These are phyloP conservation scores for Isatis tinctoria DNA, from an alignment of 345 rosid species.

Conservation along the genomic window DNA sequence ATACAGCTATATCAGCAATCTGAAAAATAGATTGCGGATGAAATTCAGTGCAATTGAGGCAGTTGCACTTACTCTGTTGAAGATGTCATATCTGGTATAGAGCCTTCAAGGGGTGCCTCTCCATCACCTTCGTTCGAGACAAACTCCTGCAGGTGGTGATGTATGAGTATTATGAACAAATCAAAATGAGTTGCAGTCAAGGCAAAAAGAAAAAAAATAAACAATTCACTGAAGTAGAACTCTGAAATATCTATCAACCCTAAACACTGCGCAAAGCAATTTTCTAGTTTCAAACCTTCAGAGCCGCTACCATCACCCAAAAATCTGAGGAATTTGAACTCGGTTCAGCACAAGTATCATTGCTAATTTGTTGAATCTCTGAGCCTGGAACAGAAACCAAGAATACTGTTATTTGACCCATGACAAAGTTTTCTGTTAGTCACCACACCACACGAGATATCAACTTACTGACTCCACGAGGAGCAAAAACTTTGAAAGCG, in stretches of 20 bases:
- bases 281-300: conserved; percentile 61
- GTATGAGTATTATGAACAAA: not conserved
- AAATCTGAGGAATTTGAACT: conserved; percentile 69
- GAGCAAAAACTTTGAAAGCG: conserved; percentile 85
- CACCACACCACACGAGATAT: conserved; percentile 9
- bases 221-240: not conserved
- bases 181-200: not conserved
- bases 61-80: conserved; percentile 81
- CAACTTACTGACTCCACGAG: conserved; percentile 87
- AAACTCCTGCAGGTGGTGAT: conserved; percentile 58
- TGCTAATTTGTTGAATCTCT: conserved; percentile 54
- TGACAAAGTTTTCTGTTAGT: not conserved
- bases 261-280: not conserved
- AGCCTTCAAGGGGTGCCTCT: conserved; percentile 95
- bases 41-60: not conserved
- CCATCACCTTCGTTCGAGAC: conserved; percentile 79
- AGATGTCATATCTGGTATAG: conserved; percentile 99
- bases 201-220: not conserved
- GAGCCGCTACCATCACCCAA: conserved; percentile 98
- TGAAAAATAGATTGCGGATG: not conserved
- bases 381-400: conserved; percentile 43
- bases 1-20: conserved; percentile 6
- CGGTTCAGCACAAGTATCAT: conserved; percentile 64
- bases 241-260: not conserved
- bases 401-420: not conserved